A percentile compares a stretch with the other conserved stretches of the same genome.
Evolutionary conservation across 1,139 yeast species (phyloP).

Genomic region (Yamadazyma epiphylla): DNA sequence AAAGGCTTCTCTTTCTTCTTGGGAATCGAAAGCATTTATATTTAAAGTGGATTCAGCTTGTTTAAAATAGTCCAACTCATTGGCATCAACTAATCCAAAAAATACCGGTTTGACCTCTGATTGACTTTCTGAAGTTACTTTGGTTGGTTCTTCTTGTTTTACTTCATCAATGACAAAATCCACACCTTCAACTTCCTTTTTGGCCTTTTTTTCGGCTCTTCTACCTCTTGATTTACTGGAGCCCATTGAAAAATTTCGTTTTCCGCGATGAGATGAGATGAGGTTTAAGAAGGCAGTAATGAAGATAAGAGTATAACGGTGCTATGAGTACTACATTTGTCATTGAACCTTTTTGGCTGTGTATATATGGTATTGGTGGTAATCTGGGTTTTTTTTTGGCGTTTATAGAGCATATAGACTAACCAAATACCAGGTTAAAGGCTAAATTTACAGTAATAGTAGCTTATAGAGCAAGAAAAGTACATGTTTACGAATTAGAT

Average conservation of each 20-base stretch:
- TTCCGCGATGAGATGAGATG: constrained; percentile 1
- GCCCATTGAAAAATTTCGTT: constrained; percentile 12
- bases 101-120: constrained; percentile 34
- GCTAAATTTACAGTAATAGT: too few species aligned
- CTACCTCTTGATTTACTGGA: constrained; percentile 60
- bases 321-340: too few species aligned
- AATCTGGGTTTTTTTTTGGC: too few species aligned
- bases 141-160: constrained; percentile 10
- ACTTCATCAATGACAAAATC: constrained; percentile 13
- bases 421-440: too few species aligned
- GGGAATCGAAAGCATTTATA: constrained; percentile 70
- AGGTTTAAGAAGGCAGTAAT: too few species aligned
- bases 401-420: too few species aligned
- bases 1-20: constrained; percentile 72
- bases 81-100: constrained; percentile 81
- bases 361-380: too few species aligned
- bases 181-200: constrained; percentile 13
- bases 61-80: constrained; percentile 85
- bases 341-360: too few species aligned
- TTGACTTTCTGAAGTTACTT: constrained; percentile 2
- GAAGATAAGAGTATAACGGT: too few species aligned
- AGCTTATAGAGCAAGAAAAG: too few species aligned
- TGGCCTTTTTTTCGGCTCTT: constrained; percentile 48
- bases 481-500: too few species aligned
- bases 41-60: constrained; percentile 87